Evolutionary conservation across 2,329 filamentous ascomycete genomes (phyloP), one percentile per base, ranked within the genome.

Genomic region (Tricladium varicosporioides): DNA sequence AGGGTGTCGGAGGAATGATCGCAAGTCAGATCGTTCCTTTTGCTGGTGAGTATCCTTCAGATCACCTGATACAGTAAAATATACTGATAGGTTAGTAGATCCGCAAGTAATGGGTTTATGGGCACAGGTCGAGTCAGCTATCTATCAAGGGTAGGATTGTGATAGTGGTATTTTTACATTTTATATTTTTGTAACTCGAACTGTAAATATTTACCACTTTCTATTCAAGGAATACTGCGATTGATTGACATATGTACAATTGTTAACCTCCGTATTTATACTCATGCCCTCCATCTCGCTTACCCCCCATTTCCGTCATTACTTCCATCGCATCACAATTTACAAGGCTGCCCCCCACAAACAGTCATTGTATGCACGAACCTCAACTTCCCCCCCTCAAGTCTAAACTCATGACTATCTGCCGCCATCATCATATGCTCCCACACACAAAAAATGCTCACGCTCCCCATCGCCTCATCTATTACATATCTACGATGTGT

Each of bases 1-100:
- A 78, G 53, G 83, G 81, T 0, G 72, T 86, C 45, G 83, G 77
- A 0, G 81, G 79, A 0, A 75, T 83, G 2, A 69, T 82, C 2
- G 74, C 73, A 48, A 72, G 72, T 1, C 80, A 83, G 65, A 75
- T 82, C n/a, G 50, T 83, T 49, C 80, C 80, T 0, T 81, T 80
- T 64, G 74, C 15, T 32, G 53, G 48, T 52, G 22, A 47, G 40
- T 47, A 16, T 42, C 16, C 27, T 48, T 14, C 36, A 22, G 9
- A 19, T 18, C 5, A 5, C 15, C 19, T 8, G 14, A n/a, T n/a
- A n/a, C 3, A 19, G 31, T n/a, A n/a, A 15, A 14, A 2, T 8
- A 9, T 53, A 13, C 10, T 32, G 31, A 43, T 14, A 14, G 48
- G 32, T 18, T 13, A 8, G 11, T 32, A 53, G 51, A 53, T 47